Evolutionary conservation across 1,139 yeast genomes (phyloP), one percentile per base, ranked within the genome.

Genomic region (Hanseniaspora gamundiae): DNA sequence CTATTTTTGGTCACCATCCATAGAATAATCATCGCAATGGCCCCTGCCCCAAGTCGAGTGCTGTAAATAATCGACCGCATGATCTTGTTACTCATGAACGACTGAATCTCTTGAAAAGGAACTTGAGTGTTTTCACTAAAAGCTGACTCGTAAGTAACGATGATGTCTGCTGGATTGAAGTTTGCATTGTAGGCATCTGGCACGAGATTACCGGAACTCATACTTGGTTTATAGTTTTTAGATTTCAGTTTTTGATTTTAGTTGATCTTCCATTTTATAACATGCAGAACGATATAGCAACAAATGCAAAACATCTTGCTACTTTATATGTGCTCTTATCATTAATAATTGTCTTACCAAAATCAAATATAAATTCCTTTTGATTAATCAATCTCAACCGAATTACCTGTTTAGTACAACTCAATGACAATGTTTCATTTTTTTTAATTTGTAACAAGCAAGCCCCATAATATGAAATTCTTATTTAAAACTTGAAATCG

Each of bases 1-100:
- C 68, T 74, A 46, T 69, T 71, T 38, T 66, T 69, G 5, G 77
- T 67, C 7, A 75, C 59, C 42, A 70, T 57, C 51, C 64, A 60
- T 44, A 69, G 62, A 17, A 65, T 58, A 26, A 66, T 57, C 45
- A 67, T 55, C 2, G 70, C 69, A 5, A 62, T 48, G 5, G 56
- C 58, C 16, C 71, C 68, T 42, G 75, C 66, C 36, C 71, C 71
- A 19, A 64, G 55, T 48, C 67, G 62, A 1, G 62, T 57, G 7
- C 76, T 75, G 52, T 64, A 67, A 30, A 71, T 60, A 24, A 68
- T 61, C 0, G 67, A 69, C 17, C 60, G 51, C 14, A 61, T 60
- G 31, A 65, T 48, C 39, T 53, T 56, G 11, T 54, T 53, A 35
- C 54, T 50, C 38, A 64, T 53, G 35, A 60, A 56, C 7, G 45